phyloP scores from a whole-genome alignment of 495 filamentous ascomycete genomes.

The Xylaria flabelliformis region DNA sequence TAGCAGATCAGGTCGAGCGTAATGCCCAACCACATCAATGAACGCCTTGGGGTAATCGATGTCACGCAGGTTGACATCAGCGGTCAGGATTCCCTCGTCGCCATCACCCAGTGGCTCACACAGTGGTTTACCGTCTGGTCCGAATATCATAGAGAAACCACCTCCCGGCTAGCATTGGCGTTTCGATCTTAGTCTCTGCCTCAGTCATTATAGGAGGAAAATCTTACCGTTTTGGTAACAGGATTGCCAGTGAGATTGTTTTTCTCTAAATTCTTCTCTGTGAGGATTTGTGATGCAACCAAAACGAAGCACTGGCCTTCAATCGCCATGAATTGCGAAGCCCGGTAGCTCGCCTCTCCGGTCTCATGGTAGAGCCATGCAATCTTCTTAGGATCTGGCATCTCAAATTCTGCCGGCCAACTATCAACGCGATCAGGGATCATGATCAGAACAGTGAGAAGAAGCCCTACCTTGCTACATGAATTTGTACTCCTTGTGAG shows the following conservation, averaged over 20 bases:
- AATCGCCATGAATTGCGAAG: slow-evolving; percentile 54
- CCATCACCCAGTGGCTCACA: slow-evolving; percentile 43
- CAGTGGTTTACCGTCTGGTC: slow-evolving; percentile 58
- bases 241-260: slow-evolving; percentile 43
- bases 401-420: slow-evolving; percentile 44
- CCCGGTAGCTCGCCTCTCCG: slow-evolving; percentile 43
- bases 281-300: slow-evolving; percentile 53
- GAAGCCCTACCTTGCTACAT: slow-evolving; percentile 62
- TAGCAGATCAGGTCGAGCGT: slow-evolving; percentile 62
- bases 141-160: slow-evolving; percentile 59
- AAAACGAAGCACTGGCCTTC: slow-evolving; percentile 62
- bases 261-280: slow-evolving; percentile 45
- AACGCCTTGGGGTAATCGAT: slow-evolving; percentile 50
- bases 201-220: slow-evolving; percentile 6
- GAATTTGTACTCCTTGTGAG: slow-evolving; percentile 59
- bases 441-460: slow-evolving; percentile 26
- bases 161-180: slow-evolving; percentile 48
- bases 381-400: slow-evolving; percentile 43
- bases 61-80: slow-evolving; percentile 52
- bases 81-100: slow-evolving; percentile 54
- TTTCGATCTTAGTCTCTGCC: slow-evolving; percentile 8
- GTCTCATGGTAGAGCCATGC: slow-evolving; percentile 44
- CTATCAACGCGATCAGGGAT: slow-evolving; percentile 27
- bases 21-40: slow-evolving; percentile 58
- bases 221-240: slow-evolving; percentile 42